phyloP scores from a whole-genome alignment of 352 stramenopile species.

The Phytophthora citrophthora region DNA sequence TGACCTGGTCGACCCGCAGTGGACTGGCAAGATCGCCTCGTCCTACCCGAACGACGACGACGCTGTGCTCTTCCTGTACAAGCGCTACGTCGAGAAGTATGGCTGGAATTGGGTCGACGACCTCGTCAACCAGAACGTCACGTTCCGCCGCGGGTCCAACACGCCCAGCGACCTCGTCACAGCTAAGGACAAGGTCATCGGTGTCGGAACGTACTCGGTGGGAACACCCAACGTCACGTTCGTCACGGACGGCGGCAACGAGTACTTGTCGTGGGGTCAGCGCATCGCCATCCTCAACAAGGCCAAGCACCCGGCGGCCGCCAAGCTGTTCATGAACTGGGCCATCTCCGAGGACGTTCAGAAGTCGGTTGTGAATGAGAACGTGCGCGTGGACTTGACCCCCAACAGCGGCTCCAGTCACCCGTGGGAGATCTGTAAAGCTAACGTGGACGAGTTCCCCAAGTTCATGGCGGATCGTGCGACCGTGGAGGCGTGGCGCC shows the following conservation, averaged over 20 bases:
- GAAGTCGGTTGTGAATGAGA: constrained; percentile 23
- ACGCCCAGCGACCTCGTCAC: constrained; percentile 14
- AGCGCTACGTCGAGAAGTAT: constrained; percentile 35
- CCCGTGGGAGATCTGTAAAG: constrained; percentile 39
- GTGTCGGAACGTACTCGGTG: constrained; percentile 15
- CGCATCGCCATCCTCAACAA: constrained; percentile 58
- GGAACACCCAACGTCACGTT: constrained; percentile 26
- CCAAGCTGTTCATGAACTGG: constrained; percentile 71
- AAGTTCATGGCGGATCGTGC: constrained; percentile 62
- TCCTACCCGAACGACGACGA: constrained; percentile 61
- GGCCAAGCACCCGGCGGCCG: constrained; percentile 47
- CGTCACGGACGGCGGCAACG: constrained; percentile 18
- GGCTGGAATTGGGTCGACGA: constrained; percentile 32
- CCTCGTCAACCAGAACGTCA: constrained; percentile 46
- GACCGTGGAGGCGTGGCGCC: constrained; percentile 40
- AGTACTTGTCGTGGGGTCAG: constrained; percentile 52
- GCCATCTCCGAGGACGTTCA: constrained; percentile 45
- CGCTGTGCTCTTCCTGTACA: constrained; percentile 34
- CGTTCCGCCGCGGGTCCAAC: constrained; percentile 41
- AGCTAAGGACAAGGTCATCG: constrained; percentile 37
- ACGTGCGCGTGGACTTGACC: constrained; percentile 47
- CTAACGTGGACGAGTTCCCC: constrained; percentile 36
- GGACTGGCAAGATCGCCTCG: constrained; percentile 48
- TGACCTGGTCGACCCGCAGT: constrained; percentile 43
- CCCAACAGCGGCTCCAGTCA: constrained; percentile 10